Percentiles rank a stretch among this genome's conserved stretches.
phyloP scores from a whole-genome alignment of 1,284 basidiomycete genomes.

The Microbotryum violaceum region DNA sequence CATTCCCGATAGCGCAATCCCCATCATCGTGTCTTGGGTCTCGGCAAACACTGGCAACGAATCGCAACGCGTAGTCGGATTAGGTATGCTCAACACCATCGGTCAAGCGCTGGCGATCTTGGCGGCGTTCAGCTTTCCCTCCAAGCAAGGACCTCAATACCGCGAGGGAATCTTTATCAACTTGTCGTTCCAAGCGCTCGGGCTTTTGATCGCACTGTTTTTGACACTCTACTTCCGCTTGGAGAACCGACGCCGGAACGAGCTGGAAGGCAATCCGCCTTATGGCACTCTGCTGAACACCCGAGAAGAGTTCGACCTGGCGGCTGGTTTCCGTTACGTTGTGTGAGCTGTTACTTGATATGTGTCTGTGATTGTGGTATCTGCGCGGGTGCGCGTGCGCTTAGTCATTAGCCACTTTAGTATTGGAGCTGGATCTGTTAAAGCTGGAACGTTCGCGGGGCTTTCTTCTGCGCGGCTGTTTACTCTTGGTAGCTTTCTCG shows the following conservation, averaged over 20 bases:
- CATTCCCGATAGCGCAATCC: constrained; percentile 36
- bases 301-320: too few species aligned
- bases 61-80: constrained; percentile 42
- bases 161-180: constrained; percentile 43
- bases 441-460: too few species aligned
- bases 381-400: too few species aligned
- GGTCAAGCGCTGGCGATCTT: constrained; percentile 45
- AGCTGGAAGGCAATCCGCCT: constrained; percentile 38
- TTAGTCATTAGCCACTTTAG: too few species aligned
- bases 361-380: too few species aligned
- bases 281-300: too few species aligned
- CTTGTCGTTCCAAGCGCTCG: constrained; percentile 42
- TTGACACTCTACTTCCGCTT: constrained; percentile 41
- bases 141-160: constrained; percentile 41
- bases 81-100: constrained; percentile 46
- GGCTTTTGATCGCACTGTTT: constrained; percentile 36
- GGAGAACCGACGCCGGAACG: constrained; percentile 43
- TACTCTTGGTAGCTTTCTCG: too few species aligned
- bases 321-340: too few species aligned
- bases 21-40: constrained; percentile 38
- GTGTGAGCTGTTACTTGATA: too few species aligned
- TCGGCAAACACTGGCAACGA: constrained; percentile 41
- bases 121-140: constrained; percentile 46
- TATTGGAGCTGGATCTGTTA: too few species aligned
- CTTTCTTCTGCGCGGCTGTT: too few species aligned